Evolutionary conservation across 163 green algal species (phyloP).

Genomic region (Trebouxia gelatinosa): DNA sequence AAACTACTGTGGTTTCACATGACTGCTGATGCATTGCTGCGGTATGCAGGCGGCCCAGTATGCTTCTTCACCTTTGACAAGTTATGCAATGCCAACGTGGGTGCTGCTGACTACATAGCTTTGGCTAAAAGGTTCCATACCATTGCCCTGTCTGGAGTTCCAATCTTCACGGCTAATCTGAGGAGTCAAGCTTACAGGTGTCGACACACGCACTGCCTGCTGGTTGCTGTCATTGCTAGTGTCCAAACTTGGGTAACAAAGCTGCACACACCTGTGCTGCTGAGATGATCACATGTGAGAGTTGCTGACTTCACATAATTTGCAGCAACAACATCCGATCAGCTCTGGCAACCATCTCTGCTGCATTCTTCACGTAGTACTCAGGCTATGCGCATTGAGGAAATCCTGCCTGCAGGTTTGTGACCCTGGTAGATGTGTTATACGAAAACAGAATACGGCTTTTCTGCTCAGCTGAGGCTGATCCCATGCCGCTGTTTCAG

Average conservation of each 20-base stretch:
- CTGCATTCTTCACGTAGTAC: no score
- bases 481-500: conserved; percentile 81
- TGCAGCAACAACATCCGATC: no score
- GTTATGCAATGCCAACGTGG: conserved; percentile 73
- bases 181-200: conserved; percentile 65
- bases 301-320: no score
- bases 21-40: not conserved
- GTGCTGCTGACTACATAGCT: conserved; percentile 90
- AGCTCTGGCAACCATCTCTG: no score
- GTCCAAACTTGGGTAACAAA: not conserved
- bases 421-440: conserved; percentile 94
- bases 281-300: no score
- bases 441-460: conserved; percentile 87
- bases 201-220: not conserved
- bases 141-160: conserved; percentile 75
- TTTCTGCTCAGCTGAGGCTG: conserved; percentile 58
- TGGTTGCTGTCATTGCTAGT: not conserved
- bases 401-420: conserved; percentile 89
- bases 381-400: no score
- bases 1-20: no score
- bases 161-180: conserved; percentile 71
- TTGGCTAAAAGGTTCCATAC: conserved; percentile 75
- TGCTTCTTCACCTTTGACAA: conserved; percentile 80
- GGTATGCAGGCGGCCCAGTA: conserved; percentile 50
- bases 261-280: no score